Conservation (phyloP, 2,329 filamentous ascomycete species). For the Monilinia aucupariae region DNA sequence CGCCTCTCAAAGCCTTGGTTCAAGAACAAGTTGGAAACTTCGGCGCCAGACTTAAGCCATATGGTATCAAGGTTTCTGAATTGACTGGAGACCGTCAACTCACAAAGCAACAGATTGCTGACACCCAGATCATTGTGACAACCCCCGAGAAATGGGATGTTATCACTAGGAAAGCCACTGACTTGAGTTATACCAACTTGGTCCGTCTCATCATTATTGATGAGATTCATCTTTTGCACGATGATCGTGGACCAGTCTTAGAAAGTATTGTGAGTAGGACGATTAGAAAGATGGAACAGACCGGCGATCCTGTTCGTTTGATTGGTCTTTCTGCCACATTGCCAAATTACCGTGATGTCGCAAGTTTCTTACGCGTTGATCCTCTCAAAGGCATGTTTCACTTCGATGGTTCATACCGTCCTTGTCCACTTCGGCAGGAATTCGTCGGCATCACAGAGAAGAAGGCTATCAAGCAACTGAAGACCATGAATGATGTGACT, state of each 20-base stretch:
- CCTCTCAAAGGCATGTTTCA: constrained; percentile 83
- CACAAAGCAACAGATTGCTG: constrained; percentile 96
- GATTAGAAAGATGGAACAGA: constrained; percentile 88
- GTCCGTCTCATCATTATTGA: constrained; percentile 95
- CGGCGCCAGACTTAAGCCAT: constrained; percentile 81
- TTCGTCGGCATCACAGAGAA: constrained; percentile 97
- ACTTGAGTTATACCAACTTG: constrained; percentile 95
- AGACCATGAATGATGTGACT: constrained; percentile 98
- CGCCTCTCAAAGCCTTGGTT: constrained; percentile 88
- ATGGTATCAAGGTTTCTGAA: constrained; percentile 90
- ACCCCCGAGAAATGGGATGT: constrained; percentile 99
- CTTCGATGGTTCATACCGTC: constrained; percentile 89
- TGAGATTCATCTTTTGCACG: constrained; percentile 95
- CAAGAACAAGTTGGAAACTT: constrained; percentile 99
- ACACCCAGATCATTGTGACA: constrained; percentile 96
- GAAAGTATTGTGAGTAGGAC: constrained; percentile 96
- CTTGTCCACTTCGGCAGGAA: constrained; percentile 91
- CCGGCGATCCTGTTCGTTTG: constrained; percentile 84
- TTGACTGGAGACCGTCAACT: constrained; percentile 95
- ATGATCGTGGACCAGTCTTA: constrained; percentile 91
- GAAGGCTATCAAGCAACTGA: constrained; percentile 97
- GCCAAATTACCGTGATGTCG: constrained; percentile 94
- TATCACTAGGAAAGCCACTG: constrained; percentile 94
- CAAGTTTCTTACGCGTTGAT: constrained; percentile 89
- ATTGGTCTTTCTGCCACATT: constrained; percentile 91